Conservation (phyloP, 768 basidiomycete genomes). For the Lactarius sanguifluus region DNA sequence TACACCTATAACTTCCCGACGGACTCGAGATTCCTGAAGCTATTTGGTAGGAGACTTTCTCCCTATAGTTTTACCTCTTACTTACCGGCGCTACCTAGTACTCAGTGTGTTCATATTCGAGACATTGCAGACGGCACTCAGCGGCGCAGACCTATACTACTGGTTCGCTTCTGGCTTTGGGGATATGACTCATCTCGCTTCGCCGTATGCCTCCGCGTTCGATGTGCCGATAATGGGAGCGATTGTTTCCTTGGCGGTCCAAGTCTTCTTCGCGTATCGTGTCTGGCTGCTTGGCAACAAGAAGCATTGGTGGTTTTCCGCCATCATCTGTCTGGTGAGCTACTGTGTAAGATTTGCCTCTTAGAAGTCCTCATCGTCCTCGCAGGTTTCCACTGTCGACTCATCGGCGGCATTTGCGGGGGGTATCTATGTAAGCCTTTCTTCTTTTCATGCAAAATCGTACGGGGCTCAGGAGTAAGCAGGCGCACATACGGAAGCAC, state of each 20-base stretch:
- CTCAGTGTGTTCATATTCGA: conserved; percentile 33
- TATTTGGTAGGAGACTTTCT: background rate
- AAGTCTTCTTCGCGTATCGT: conserved; percentile 13
- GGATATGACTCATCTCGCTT: conserved; percentile 30
- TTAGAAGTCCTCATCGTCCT: background rate
- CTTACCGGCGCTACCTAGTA: conserved; percentile 25
- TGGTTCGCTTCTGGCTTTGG: conserved; percentile 36
- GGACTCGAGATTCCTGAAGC: conserved; percentile 5
- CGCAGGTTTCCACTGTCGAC: conserved; percentile 1
- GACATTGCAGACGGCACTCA: conserved; percentile 32
- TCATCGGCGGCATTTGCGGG: background rate
- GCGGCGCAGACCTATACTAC: conserved; percentile 33
- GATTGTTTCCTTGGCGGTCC: conserved; percentile 7
- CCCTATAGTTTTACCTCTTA: background rate
- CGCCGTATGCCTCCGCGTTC: conserved; percentile 29
- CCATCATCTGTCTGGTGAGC: conserved; percentile 12
- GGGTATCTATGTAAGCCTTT: conserved; percentile 3
- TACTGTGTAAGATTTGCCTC: background rate
- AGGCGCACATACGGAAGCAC: background rate
- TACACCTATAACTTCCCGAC: conserved; percentile 15
- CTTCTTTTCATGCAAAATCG: background rate
- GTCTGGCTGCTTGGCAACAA: conserved; percentile 9
- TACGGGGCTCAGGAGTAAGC: background rate
- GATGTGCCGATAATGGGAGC: conserved; percentile 12
- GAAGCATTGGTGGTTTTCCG: background rate